Percentiles rank a stretch among this genome's conserved stretches.
These are phyloP conservation scores for Hemerocallis citrina DNA, from an alignment of 106 monocot species.

Conservation along the genomic window DNA sequence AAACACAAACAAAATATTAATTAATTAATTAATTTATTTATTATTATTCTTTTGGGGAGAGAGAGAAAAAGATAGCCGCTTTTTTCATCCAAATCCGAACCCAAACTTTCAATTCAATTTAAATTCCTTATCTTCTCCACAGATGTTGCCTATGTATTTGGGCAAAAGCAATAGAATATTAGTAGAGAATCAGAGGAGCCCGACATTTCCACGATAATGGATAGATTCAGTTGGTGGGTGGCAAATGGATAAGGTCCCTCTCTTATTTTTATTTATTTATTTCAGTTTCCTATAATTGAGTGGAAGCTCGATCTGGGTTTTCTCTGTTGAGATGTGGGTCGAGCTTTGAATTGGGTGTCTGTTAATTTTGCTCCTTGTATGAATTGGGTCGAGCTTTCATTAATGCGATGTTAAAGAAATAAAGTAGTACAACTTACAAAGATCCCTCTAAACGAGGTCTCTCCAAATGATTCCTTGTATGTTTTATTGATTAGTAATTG, in stretches of 20 bases:
- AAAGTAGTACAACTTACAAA: too few relatives aligned
- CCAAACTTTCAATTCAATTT: too few relatives aligned
- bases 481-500: background rate
- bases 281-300: too few relatives aligned
- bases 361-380: too few relatives aligned
- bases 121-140: background rate
- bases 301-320: too few relatives aligned
- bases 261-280: background rate
- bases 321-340: background rate
- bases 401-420: too few relatives aligned
- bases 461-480: too few relatives aligned
- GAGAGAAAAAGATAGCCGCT: background rate
- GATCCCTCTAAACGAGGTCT: too few relatives aligned
- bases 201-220: background rate
- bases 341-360: background rate
- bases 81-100: background rate
- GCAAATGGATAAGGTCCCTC: slow-evolving; percentile 3
- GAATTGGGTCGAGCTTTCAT: too few relatives aligned
- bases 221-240: background rate
- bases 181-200: too few relatives aligned
- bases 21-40: too few relatives aligned
- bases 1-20: background rate
- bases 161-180: background rate
- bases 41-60: too few relatives aligned
- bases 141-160: background rate